Evolutionary conservation across 2,329 filamentous ascomycete genomes (phyloP).

Genomic region (Diaporthe vexans): DNA sequence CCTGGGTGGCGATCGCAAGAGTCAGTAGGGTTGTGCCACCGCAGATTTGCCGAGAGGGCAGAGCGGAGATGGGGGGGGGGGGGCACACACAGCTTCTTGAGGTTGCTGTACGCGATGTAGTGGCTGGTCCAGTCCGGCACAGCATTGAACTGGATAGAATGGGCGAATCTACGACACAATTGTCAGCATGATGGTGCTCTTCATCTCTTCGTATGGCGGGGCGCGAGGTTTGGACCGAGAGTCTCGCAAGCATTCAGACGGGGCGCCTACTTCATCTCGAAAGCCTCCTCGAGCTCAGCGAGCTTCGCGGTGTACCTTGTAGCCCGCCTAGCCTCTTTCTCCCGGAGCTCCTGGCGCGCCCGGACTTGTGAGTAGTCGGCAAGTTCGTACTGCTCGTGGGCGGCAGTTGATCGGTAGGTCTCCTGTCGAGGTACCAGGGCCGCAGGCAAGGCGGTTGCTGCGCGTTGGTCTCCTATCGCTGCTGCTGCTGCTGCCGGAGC

Average conservation of each 20-base stretch:
- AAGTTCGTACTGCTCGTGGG: slow-evolving; percentile 56
- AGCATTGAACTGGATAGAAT: slow-evolving; percentile 99
- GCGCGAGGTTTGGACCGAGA: neutral
- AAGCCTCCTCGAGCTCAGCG: slow-evolving; percentile 73
- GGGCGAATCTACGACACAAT: slow-evolving; percentile 75
- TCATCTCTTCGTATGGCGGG: neutral
- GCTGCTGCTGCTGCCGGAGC: slow-evolving; percentile 24
- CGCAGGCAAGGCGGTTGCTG: slow-evolving; percentile 32
- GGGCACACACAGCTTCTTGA: slow-evolving; percentile 90
- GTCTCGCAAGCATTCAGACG: neutral
- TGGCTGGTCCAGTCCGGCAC: slow-evolving; percentile 99
- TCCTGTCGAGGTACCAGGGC: slow-evolving; percentile 38
- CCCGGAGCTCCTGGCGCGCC: slow-evolving; percentile 47
- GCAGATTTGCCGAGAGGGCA: slow-evolving; percentile 8
- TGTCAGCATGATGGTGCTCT: neutral
- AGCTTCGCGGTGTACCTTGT: slow-evolving; percentile 74
- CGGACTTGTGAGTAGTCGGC: slow-evolving; percentile 54
- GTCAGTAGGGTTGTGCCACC: slow-evolving; percentile 25
- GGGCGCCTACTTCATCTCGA: slow-evolving; percentile 76
- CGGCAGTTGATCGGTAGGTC: slow-evolving; percentile 18
- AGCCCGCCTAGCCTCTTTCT: slow-evolving; percentile 52
- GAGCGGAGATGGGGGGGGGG: neutral
- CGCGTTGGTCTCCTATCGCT: slow-evolving; percentile 19
- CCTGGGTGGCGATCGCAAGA: slow-evolving; percentile 58
- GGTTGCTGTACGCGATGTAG: slow-evolving; percentile 98